phyloP scores from a whole-genome alignment of 805 yeast species.

The Soucietia sequanensis region DNA sequence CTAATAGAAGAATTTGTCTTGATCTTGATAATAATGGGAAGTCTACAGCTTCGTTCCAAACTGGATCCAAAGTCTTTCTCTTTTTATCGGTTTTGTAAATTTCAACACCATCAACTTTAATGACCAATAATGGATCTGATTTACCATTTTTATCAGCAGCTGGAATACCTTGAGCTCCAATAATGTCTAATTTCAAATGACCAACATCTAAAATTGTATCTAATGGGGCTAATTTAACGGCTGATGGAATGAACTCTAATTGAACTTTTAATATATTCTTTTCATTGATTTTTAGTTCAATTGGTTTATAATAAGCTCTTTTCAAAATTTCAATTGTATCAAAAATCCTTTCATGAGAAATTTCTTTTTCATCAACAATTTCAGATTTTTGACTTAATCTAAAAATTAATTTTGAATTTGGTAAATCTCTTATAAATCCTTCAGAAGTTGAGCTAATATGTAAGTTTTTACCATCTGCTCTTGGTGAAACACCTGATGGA shows the following conservation, averaged over 20 bases:
- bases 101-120: conserved; percentile 54
- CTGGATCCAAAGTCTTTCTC: conserved; percentile 69
- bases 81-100: conserved; percentile 58
- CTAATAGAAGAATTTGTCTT: conserved; percentile 46
- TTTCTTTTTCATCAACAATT: conserved; percentile 46
- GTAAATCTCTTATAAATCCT: conserved; percentile 69
- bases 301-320: conserved; percentile 46
- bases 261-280: conserved; percentile 42
- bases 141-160: conserved; percentile 73
- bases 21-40: conserved; percentile 65
- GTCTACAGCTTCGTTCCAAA: conserved; percentile 67
- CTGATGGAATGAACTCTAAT: conserved; percentile 62
- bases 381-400: conserved; percentile 55
- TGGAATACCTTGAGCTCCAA: conserved; percentile 52
- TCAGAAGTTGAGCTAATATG: conserved; percentile 48
- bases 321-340: conserved; percentile 55
- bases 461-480: conserved; percentile 46
- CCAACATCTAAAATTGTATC: conserved; percentile 75
- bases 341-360: conserved; percentile 49
- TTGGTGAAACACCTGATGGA: conserved; percentile 56
- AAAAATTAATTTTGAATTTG: conserved; percentile 54
- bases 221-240: conserved; percentile 48
- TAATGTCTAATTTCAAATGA: conserved; percentile 50
- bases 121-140: conserved; percentile 65
- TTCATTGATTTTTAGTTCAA: conserved; percentile 43